Percentiles rank a stretch among this genome's conserved stretches.
These are phyloP conservation scores for Aphanomyces invadans DNA, from an alignment of 352 stramenopile genomes.

Conservation along the genomic window DNA sequence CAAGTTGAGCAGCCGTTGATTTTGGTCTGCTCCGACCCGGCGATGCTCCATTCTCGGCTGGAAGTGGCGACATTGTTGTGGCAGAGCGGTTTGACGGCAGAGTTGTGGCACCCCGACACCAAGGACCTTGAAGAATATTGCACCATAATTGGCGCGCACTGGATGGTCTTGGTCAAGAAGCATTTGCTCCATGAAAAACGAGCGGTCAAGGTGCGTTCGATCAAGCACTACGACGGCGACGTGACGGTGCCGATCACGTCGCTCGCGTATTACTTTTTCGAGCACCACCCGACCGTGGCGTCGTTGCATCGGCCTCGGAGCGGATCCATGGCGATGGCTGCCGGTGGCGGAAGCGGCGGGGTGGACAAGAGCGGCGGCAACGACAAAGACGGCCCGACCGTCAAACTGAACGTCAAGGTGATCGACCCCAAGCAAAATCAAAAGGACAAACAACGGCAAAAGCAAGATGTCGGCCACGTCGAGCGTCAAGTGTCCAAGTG, in stretches of 20 bases:
- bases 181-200: constrained; percentile 80
- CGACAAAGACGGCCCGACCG: constrained; percentile 1
- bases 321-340: too few relatives aligned
- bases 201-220: constrained; percentile 68
- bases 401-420: constrained; percentile 53
- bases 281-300: constrained; percentile 17
- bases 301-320: background rate
- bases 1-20: constrained; percentile 29
- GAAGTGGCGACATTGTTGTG: constrained; percentile 73
- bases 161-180: constrained; percentile 82
- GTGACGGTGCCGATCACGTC: constrained; percentile 52
- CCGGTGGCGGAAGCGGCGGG: too few relatives aligned
- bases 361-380: too few relatives aligned
- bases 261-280: constrained; percentile 56
- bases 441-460: constrained; percentile 51
- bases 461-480: constrained; percentile 65
- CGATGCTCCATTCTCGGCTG: constrained; percentile 69
- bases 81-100: constrained; percentile 56
- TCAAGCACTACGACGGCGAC: constrained; percentile 67
- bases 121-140: constrained; percentile 82
- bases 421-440: constrained; percentile 57
- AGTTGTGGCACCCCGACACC: constrained; percentile 77
- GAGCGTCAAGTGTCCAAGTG: constrained; percentile 79
- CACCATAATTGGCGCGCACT: constrained; percentile 59
- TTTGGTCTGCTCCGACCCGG: constrained; percentile 72